These are phyloP conservation scores for Annulohypoxylon maeteangense DNA, from an alignment of 495 filamentous ascomycete genomes.

Conservation along the genomic window DNA sequence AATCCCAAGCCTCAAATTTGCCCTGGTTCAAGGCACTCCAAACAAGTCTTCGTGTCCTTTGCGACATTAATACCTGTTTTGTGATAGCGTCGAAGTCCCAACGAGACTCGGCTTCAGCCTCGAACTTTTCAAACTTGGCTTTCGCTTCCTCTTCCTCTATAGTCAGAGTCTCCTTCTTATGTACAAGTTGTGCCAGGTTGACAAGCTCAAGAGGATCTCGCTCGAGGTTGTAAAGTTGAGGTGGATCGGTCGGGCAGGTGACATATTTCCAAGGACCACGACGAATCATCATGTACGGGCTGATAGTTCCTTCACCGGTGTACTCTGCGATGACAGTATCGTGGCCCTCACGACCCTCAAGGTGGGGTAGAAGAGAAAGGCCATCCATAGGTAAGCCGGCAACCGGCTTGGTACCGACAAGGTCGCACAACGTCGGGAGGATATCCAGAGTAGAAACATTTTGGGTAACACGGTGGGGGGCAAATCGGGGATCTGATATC, in stretches of 20 bases:
- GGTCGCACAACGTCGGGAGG: conserved; percentile 81
- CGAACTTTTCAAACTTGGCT: conserved; percentile 67
- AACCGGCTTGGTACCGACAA: conserved; percentile 74
- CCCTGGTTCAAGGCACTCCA: conserved; percentile 80
- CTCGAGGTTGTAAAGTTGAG: conserved; percentile 80
- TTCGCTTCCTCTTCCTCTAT: conserved; percentile 55
- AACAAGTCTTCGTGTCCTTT: conserved; percentile 76
- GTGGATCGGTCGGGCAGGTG: conserved; percentile 80
- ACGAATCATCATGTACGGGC: conserved; percentile 90
- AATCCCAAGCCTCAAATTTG: conserved; percentile 78
- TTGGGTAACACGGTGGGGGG: conserved; percentile 72
- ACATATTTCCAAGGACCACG: conserved; percentile 85
- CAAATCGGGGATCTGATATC: conserved; percentile 76
- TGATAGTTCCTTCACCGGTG: conserved; percentile 86
- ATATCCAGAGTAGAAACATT: conserved; percentile 90
- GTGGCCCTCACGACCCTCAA: conserved; percentile 68
- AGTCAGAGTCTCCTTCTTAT: conserved; percentile 49
- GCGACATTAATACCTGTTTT: conserved; percentile 71
- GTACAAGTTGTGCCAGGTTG: conserved; percentile 68
- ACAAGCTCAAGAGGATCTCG: conserved; percentile 76
- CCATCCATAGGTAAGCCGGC: conserved; percentile 80
- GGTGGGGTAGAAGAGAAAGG: conserved; percentile 74
- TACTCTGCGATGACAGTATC: conserved; percentile 90
- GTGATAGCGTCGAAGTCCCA: conserved; percentile 83
- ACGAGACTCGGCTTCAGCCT: conserved; percentile 68